Conservation (phyloP, 2,329 filamentous ascomycete genomes). For the Magnaporthales sp. region DNA sequence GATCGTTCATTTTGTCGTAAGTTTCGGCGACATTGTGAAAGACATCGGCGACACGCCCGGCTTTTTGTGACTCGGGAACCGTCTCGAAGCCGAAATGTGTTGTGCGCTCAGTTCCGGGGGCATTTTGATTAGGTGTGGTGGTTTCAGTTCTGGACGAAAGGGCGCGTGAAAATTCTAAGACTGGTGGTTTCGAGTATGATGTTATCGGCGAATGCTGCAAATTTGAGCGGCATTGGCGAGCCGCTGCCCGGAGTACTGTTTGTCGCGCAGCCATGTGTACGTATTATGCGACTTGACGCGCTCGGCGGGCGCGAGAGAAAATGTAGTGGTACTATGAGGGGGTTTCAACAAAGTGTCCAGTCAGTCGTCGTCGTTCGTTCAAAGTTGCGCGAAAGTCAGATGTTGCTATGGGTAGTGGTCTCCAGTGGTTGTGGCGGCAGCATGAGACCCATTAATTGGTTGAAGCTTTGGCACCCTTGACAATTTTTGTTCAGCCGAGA, state of each 20-base stretch:
- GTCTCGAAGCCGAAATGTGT: constrained; percentile 92
- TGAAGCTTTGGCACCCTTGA: not conserved
- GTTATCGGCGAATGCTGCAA: not conserved
- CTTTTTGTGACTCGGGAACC: constrained; percentile 71
- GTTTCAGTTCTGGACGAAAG: not conserved
- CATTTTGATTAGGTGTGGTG: not conserved
- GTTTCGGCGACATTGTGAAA: constrained; percentile 92
- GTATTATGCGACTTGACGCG: not conserved
- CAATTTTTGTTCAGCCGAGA: not conserved
- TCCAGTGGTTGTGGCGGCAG: not conserved
- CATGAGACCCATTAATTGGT: not conserved
- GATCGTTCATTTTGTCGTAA: constrained; percentile 98
- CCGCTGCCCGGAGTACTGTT: not conserved
- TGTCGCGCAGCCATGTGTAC: not conserved
- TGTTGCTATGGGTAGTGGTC: not conserved
- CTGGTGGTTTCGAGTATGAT: constrained; percentile 5
- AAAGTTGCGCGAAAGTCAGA: not conserved
- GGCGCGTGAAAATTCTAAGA: constrained; percentile 8
- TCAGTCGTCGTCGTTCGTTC: not conserved
- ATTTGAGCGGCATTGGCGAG: not conserved
- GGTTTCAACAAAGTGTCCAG: not conserved
- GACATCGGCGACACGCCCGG: constrained; percentile 64
- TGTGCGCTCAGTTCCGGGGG: constrained; percentile 6
- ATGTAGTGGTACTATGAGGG: not conserved
- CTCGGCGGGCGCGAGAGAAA: not conserved